Base-by-base conservation (phyloP, 1,139 yeast genomes). In the Yamadazyma jaroonii region DNA sequence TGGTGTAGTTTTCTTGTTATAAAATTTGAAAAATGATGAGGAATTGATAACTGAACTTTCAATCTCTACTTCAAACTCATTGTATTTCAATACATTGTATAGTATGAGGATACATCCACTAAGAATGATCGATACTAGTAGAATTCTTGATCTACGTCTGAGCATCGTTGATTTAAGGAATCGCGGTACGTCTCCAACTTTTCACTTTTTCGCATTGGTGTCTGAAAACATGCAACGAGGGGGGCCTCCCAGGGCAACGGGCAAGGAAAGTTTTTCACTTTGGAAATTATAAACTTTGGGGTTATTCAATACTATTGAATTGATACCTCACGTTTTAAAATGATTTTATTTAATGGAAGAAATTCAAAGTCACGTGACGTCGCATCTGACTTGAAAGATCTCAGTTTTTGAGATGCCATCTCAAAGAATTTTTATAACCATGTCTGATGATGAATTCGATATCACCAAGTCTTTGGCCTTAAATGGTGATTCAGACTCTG, bases 391-490 rank as follows among this genome's bases (percentile, higher is more conserved):
- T 5, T 3, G 7, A 7, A 17, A 4, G 6, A 17, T 25, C 15
- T 29, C 10, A 8, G n/a, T 7, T 9, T 15, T 27, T 20, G 32
- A 24, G 34, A 35, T 20, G 24, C 36, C 40, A 37, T 37, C 40
- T 33, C 40, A 29, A 21, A 31, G 25, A 25, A 30, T 17, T 29
- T 25, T 14, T 13, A 17, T 12, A 21, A 46, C 31, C 36, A 67
- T 68, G 74, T 67, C 74, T 35, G 83, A 75, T 55, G 87, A 80
- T 53, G 84, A 78, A 51, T 74, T 65, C 53, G 90, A 85, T 57
- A 84, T 86, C 51, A 83, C 89, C 26, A 68, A 77, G 26, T 69
- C 80, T 32, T 69, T 85, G 37, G 86, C 84, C 2, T 56, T 79
- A 29, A 64, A 39, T 32, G 34, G 23, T 9, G 38, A 67, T 29